phyloP scores from a whole-genome alignment of 257 asterid species.

The Cordia subcordata region DNA sequence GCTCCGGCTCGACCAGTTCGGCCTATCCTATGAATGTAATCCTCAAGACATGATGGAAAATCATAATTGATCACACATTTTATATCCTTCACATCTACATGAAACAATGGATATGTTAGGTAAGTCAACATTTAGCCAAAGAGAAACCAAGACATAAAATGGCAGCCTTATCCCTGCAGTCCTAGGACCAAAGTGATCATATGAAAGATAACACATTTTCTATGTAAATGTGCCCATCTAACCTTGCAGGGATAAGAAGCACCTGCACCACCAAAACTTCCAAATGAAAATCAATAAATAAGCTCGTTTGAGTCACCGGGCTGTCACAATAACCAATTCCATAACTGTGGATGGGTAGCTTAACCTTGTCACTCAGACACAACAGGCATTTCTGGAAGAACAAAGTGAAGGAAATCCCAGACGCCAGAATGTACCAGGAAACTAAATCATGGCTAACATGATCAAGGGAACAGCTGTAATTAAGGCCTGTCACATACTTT shows the following conservation, averaged over 20 bases:
- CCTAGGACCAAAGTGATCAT: constrained; percentile 53
- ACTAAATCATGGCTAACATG: neutral
- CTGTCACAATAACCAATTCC: constrained; percentile 77
- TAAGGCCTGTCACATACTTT: neutral
- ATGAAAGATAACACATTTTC: constrained; percentile 64
- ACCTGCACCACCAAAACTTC: constrained; percentile 52
- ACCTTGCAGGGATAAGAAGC: constrained; percentile 99
- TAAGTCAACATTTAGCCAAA: neutral
- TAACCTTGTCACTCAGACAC: constrained; percentile 46
- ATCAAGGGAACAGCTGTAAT: neutral
- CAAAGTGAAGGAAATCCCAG: constrained; percentile 1
- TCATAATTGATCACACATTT: constrained; percentile 86
- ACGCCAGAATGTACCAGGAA: neutral
- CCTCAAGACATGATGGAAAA: constrained; percentile 85
- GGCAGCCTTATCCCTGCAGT: constrained; percentile 97
- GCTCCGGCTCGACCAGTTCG: constrained; percentile 98
- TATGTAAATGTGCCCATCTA: constrained; percentile 76
- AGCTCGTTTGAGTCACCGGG: constrained; percentile 79
- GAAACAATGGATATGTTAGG: constrained; percentile 16
- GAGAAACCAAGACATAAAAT: constrained; percentile 12
- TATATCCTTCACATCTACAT: constrained; percentile 94
- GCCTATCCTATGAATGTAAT: constrained; percentile 93
- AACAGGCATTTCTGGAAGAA: constrained; percentile 22
- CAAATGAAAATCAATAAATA: constrained; percentile 41
- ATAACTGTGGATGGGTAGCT: constrained; percentile 89